These are phyloP conservation scores for Endocalyx cinctus DNA, from an alignment of 2,329 filamentous ascomycete genomes.

Conservation along the genomic window DNA sequence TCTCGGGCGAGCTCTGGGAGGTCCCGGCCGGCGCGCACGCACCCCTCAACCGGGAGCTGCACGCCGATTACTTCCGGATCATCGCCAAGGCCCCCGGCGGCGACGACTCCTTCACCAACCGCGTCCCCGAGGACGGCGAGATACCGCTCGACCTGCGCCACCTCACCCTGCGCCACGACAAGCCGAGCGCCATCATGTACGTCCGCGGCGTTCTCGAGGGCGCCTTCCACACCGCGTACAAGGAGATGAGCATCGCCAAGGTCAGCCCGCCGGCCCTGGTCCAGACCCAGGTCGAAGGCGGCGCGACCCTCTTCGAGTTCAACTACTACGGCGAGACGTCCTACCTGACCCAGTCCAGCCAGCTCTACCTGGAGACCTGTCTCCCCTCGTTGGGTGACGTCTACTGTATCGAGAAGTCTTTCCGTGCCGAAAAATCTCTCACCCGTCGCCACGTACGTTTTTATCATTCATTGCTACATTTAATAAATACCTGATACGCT, in stretches of 20 bases:
- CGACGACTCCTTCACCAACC: constrained; percentile 88
- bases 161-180: constrained; percentile 79
- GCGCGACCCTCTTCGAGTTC: constrained; percentile 84
- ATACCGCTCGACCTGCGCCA: constrained; percentile 81
- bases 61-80: constrained; percentile 84
- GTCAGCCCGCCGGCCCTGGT: constrained; percentile 87
- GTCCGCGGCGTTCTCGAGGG: constrained; percentile 76
- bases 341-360: constrained; percentile 93
- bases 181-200: constrained; percentile 79
- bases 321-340: constrained; percentile 86
- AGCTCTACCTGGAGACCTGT: constrained; percentile 95
- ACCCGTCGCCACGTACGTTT: constrained; percentile 69
- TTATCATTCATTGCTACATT: background rate
- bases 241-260: constrained; percentile 72
- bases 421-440: constrained; percentile 94
- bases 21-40: constrained; percentile 75
- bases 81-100: constrained; percentile 76
- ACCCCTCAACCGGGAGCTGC: constrained; percentile 79
- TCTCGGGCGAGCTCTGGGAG: constrained; percentile 78
- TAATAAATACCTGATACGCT: constrained; percentile 6
- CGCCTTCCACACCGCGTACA: constrained; percentile 75
- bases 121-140: constrained; percentile 51
- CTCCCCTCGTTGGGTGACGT: constrained; percentile 88
- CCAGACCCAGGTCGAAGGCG: constrained; percentile 92
- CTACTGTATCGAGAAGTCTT: constrained; percentile 97